Base-by-base conservation (phyloP, 805 yeast species). In the Starmerella tilneyi region DNA sequence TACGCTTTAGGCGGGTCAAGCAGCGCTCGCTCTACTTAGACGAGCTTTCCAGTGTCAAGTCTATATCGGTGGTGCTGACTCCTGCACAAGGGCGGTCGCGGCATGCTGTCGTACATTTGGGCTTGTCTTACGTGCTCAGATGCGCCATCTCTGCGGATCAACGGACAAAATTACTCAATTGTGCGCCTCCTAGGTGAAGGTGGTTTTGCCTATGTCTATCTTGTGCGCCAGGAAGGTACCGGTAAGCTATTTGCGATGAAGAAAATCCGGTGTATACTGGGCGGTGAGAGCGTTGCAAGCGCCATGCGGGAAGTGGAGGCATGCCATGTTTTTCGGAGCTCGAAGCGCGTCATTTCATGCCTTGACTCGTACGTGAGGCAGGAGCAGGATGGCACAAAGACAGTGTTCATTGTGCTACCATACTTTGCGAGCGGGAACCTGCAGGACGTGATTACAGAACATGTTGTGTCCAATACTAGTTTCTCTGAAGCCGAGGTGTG, bases 231-330 rank as follows among this genome's bases (percentile, higher is more conserved):
- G 36, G 61, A 68, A 21, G 65, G 69, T 51, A 65, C 71, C 27
- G 72, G 72, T 29, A 54, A 65, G 35, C 60, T 62, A 33, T 83
- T 76, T 57, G 95, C 95, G 3, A 65, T 88, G 58, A 88, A 88
- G 66, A 82, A 83, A 66, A 83, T 85, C 44, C 68, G 88, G 49
- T 86, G 96, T 62, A 86, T 94, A 2, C 83, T 79, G 63, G 95
- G 95, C 1, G 72, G 81, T 38, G 83, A 78, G 57, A 79, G 80
- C 55, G 78, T 85, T 44, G 75, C 73, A 46, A 65, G 71, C 38
- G 94, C 94, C 0, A 70, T 84, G 75, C 71, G 73, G 33, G 97
- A 88, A 59, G 76, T 86, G 38, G 78, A 78, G 22, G 78, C 76
- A 52, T 84, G 85, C 61, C 77, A 75, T 56, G 75, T 78, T 41